These are phyloP conservation scores for Rhynchosporium secalis DNA, from an alignment of 2,329 filamentous ascomycete genomes.

Conservation along the genomic window DNA sequence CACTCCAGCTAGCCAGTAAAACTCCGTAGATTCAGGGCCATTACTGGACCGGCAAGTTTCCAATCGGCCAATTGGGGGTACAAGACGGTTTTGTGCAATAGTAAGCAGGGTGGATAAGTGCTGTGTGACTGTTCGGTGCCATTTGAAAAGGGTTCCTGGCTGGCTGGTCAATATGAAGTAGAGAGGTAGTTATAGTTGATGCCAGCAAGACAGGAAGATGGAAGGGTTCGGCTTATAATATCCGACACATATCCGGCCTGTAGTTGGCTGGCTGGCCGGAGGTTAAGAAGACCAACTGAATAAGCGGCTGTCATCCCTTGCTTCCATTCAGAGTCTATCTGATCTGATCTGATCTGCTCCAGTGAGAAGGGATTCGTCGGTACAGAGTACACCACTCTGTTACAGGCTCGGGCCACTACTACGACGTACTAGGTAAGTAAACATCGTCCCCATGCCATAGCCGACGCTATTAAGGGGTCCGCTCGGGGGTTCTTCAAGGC, in stretches of 20 bases:
- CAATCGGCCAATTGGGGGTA: not conserved
- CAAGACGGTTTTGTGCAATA: not conserved
- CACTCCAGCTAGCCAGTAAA: not conserved
- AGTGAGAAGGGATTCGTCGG: not conserved
- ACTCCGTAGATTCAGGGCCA: not conserved
- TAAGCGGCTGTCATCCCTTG: conserved; percentile 3
- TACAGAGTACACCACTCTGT: not conserved
- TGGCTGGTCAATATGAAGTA: not conserved
- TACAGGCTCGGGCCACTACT: not conserved
- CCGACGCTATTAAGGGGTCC: not conserved
- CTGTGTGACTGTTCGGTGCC: not conserved
- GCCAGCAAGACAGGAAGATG: not conserved
- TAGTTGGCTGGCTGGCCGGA: conserved; percentile 1
- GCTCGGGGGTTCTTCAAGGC: conserved; percentile 1
- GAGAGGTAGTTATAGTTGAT: not conserved
- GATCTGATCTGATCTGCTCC: not conserved
- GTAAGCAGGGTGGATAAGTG: not conserved
- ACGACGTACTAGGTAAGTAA: no score
- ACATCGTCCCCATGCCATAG: not conserved
- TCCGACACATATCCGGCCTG: not conserved
- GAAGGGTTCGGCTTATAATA: conserved; percentile 6
- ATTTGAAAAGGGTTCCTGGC: not conserved
- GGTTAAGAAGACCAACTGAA: not conserved
- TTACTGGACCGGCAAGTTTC: not conserved
- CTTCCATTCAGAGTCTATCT: not conserved